These are phyloP conservation scores for Aspergillus niger DNA, from an alignment of 2,329 filamentous ascomycete genomes.

Conservation along the genomic window DNA sequence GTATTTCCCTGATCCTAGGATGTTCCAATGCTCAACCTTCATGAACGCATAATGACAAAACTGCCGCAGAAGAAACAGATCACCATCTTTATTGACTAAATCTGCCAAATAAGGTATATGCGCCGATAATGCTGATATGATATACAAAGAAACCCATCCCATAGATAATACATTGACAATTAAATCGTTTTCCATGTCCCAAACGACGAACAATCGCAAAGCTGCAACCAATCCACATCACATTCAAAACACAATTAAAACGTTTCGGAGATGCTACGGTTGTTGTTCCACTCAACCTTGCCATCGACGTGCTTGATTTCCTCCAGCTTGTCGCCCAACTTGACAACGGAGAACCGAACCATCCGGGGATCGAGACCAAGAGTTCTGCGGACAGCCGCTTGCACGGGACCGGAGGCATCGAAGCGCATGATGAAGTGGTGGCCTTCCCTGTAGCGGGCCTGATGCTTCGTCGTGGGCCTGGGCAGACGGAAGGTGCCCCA, in stretches of 20 bases:
- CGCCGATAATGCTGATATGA: conserved; percentile 37
- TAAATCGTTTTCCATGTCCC: conserved; percentile 9
- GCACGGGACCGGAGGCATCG: conserved; percentile 73
- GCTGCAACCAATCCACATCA: background rate
- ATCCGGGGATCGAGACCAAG: conserved; percentile 85
- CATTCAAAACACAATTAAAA: conserved; percentile 21
- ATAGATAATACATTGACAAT: conserved; percentile 33
- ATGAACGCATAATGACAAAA: background rate
- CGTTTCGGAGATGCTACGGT: conserved; percentile 30
- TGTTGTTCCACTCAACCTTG: conserved; percentile 55
- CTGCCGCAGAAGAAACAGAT: background rate
- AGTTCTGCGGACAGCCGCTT: conserved; percentile 72
- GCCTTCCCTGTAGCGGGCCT: conserved; percentile 78
- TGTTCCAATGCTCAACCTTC: background rate
- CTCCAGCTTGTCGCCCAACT: conserved; percentile 70
- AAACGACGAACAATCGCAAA: conserved; percentile 12
- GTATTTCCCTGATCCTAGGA: too few species aligned
- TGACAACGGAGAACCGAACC: conserved; percentile 83
- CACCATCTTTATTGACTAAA: conserved; percentile 5
- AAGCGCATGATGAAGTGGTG: conserved; percentile 99
- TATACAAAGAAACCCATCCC: conserved; percentile 23
- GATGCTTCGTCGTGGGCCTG: conserved; percentile 74
- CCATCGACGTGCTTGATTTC: conserved; percentile 62
- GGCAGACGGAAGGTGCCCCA: conserved; percentile 93
- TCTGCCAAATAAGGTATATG: conserved; percentile 21